A percentile compares a stretch with the other conserved stretches of the same genome.
phyloP scores from a whole-genome alignment of 2,329 filamentous ascomycete species.

The Thielaviopsis punctulata region DNA sequence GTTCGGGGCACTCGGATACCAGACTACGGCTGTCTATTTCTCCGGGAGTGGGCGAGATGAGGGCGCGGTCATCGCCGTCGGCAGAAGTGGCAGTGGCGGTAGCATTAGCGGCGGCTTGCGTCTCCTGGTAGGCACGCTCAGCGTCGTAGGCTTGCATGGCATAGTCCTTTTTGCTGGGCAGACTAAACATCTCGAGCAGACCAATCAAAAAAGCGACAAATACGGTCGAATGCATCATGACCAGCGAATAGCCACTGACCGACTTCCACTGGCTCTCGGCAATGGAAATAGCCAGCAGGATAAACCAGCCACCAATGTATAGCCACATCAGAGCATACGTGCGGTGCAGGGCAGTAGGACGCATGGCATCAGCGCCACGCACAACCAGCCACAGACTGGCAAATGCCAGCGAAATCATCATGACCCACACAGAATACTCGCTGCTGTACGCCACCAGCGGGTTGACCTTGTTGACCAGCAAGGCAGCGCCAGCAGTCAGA shows the following conservation, averaged over 20 bases:
- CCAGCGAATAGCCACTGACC: slow-evolving; percentile 60
- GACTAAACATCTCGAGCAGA: slow-evolving; percentile 62
- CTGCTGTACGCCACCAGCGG: slow-evolving; percentile 85
- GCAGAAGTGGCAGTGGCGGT: neutral
- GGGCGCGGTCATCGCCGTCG: slow-evolving; percentile 7
- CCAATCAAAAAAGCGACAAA: slow-evolving; percentile 61
- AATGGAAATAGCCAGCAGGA: slow-evolving; percentile 56
- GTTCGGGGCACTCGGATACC: slow-evolving; percentile 7
- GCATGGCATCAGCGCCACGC: slow-evolving; percentile 57
- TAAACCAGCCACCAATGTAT: slow-evolving; percentile 54
- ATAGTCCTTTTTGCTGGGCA: slow-evolving; percentile 56
- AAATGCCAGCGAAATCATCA: slow-evolving; percentile 70
- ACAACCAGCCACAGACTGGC: slow-evolving; percentile 69
- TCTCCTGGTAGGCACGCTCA: slow-evolving; percentile 12
- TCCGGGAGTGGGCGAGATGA: slow-evolving; percentile 19
- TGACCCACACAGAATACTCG: slow-evolving; percentile 58
- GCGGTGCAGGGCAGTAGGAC: slow-evolving; percentile 74
- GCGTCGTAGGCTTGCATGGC: slow-evolving; percentile 38
- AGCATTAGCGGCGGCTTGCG: neutral
- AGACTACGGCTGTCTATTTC: slow-evolving; percentile 10
- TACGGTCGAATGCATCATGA: slow-evolving; percentile 61
- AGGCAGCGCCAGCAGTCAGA: slow-evolving; percentile 54
- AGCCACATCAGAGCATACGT: slow-evolving; percentile 73
- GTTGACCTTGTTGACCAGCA: slow-evolving; percentile 66
- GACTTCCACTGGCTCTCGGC: slow-evolving; percentile 59